These are phyloP conservation scores for Acacia melanoxylon DNA, from an alignment of 306 rosid genomes.

Conservation along the genomic window DNA sequence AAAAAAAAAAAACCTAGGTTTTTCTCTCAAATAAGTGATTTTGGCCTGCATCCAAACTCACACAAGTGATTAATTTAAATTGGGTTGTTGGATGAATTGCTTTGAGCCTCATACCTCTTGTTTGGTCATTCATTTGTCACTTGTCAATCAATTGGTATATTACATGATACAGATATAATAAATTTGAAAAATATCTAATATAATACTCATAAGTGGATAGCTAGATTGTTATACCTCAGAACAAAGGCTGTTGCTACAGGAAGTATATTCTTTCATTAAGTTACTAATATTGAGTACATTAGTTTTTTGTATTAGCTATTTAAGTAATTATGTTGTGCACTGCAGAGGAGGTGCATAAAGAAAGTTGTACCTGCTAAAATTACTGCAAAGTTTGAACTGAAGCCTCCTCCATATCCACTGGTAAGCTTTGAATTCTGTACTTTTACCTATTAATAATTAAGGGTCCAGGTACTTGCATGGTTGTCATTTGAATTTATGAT, in stretches of 20 bases:
- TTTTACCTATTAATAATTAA: neutral
- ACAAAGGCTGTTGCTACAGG: neutral
- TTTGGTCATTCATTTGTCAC: neutral
- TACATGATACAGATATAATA: neutral
- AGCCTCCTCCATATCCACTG: slow-evolving; percentile 88
- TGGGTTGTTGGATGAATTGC: neutral
- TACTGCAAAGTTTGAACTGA: slow-evolving; percentile 64
- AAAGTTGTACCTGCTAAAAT: slow-evolving; percentile 38
- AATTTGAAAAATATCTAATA: neutral
- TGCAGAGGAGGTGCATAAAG: slow-evolving; percentile 52
- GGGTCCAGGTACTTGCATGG: neutral
- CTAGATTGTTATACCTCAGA: neutral
- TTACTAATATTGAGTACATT: neutral
- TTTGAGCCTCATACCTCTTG: neutral
- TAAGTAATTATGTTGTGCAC: slow-evolving; percentile 17
- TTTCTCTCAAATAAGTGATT: too few species aligned
- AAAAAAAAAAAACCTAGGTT: too few species aligned
- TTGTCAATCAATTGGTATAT: neutral
- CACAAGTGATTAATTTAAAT: neutral
- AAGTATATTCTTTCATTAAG: neutral
- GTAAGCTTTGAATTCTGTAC: slow-evolving; percentile 44
- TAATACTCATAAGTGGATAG: neutral
- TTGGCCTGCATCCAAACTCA: neutral
- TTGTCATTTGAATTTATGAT: neutral
- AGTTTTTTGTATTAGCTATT: neutral